Percentiles rank a stretch among this genome's conserved stretches.
Evolutionary conservation across 768 basidiomycete genomes (phyloP).

Genomic region (Hericium rajendrae): DNA sequence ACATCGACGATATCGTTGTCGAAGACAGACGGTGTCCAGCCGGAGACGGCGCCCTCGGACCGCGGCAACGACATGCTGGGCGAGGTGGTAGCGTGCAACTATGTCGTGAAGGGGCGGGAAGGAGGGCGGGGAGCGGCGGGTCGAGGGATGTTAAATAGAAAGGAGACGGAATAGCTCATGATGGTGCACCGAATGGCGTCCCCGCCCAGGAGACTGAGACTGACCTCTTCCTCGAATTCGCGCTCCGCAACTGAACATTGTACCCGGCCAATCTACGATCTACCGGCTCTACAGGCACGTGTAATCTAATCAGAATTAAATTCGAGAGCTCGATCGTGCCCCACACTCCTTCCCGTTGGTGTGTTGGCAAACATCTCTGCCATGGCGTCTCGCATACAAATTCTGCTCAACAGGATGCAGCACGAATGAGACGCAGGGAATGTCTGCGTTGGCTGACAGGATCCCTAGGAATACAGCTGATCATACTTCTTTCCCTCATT

Average conservation of each 20-base stretch:
- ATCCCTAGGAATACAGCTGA: no score
- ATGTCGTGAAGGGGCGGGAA: neutral
- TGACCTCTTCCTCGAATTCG: neutral
- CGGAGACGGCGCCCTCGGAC: slow-evolving; percentile 9
- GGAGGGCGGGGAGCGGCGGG: neutral
- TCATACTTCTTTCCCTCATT: no score
- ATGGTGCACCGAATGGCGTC: neutral
- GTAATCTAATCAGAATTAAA: neutral
- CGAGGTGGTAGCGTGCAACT: slow-evolving; percentile 8
- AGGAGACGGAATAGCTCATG: neutral
- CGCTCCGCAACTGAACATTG: slow-evolving; percentile 3
- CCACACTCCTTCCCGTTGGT: no score
- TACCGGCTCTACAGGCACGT: neutral
- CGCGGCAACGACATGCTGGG: slow-evolving; percentile 6
- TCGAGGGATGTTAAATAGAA: slow-evolving; percentile 9
- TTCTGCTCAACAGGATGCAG: no score
- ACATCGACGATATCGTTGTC: slow-evolving; percentile 12
- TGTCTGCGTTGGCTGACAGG: no score
- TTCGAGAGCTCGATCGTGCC: no score
- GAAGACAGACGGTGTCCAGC: slow-evolving; percentile 12
- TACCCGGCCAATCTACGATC: slow-evolving; percentile 6
- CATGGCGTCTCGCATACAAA: no score
- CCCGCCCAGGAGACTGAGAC: neutral
- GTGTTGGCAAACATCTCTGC: no score
- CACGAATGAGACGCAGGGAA: no score